Evolutionary conservation across 129 eudicot species (phyloP).

Genomic region (Flaveria bidentis): DNA sequence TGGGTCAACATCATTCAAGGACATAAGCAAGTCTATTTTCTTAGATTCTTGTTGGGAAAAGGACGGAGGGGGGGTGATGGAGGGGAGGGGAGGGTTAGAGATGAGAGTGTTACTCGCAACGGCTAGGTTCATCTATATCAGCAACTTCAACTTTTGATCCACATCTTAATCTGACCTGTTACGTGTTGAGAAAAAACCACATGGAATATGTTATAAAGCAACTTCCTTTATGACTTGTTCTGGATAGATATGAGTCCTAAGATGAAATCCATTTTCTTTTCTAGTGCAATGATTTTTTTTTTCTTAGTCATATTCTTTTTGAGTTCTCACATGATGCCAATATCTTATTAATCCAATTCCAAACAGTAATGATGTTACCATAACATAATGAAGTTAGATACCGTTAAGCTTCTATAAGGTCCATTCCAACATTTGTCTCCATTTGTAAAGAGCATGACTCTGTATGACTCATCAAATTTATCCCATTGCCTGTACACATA

Average conservation of each 20-base stretch:
- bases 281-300: not conserved
- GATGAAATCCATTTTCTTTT: not conserved
- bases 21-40: not conserved
- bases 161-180: conserved; percentile 89
- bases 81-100: not conserved
- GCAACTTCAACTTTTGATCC: conserved; percentile 85
- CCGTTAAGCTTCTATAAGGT: conserved; percentile 94
- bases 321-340: not conserved
- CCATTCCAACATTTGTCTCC: conserved; percentile 99
- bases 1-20: not conserved
- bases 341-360: conserved; percentile 4
- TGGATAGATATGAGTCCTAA: not conserved
- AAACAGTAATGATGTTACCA: conserved; percentile 1
- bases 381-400: conserved; percentile 27
- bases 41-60: not conserved
- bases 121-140: conserved; percentile 98
- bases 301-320: too few species aligned
- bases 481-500: conserved; percentile 67
- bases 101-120: conserved; percentile 72
- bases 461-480: conserved; percentile 88
- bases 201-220: conserved; percentile 8
- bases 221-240: conserved; percentile 3
- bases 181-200: not conserved
- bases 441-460: conserved; percentile 65
- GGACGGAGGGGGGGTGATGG: not conserved